Evolutionary conservation across 257 asterid genomes (phyloP).

Genomic region (Penstemon eatonii): DNA sequence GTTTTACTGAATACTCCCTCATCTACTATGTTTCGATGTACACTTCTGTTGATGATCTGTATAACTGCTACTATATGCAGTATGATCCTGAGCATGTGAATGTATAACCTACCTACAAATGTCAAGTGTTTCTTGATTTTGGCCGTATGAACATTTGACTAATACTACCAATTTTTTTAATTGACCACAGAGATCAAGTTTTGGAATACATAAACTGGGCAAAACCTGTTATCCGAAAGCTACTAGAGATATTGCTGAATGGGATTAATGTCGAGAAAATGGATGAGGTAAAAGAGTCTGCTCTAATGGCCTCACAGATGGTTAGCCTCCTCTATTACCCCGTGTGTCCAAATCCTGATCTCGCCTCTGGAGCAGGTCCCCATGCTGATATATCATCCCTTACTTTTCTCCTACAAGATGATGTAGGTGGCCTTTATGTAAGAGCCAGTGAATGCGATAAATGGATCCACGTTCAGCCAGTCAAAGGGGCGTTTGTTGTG

Average conservation of each 20-base stretch:
- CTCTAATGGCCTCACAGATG: conserved; percentile 38
- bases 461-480: conserved; percentile 55
- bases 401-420: conserved; percentile 57
- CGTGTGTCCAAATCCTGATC: conserved; percentile 44
- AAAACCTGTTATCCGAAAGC: conserved; percentile 42
- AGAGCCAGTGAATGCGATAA: conserved; percentile 27
- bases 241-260: conserved; percentile 37
- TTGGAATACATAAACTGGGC: conserved; percentile 45
- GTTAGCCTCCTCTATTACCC: conserved; percentile 49
- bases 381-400: conserved; percentile 57
- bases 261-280: conserved; percentile 44
- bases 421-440: conserved; percentile 58
- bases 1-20: conserved; percentile 2
- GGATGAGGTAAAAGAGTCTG: conserved; percentile 35
- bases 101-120: background rate
- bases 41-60: background rate
- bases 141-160: background rate
- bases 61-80: background rate
- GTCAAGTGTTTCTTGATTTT: background rate
- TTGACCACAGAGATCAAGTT: conserved; percentile 40
- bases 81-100: background rate
- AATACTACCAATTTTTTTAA: background rate
- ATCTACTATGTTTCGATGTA: background rate
- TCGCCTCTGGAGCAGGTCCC: conserved; percentile 50
- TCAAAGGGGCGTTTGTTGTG: conserved; percentile 45